phyloP scores from a whole-genome alignment of 805 yeast species.

The Saturnispora silvae region DNA sequence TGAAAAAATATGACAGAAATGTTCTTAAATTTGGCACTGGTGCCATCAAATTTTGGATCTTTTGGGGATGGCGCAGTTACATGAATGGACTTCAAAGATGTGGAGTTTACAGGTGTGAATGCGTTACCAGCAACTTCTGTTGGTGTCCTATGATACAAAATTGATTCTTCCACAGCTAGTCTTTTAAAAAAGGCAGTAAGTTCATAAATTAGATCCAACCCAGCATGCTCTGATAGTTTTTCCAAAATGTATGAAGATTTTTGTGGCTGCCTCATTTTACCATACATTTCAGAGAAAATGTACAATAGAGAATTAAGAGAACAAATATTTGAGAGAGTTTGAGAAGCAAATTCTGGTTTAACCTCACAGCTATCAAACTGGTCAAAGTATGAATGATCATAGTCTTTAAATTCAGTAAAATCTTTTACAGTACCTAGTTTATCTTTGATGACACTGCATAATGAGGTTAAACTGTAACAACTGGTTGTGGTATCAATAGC shows the following conservation, averaged over 20 bases:
- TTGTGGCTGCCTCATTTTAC: slow-evolving; percentile 38
- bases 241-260: slow-evolving; percentile 31
- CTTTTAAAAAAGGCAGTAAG: slow-evolving; percentile 40
- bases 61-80: slow-evolving; percentile 31
- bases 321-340: slow-evolving; percentile 28
- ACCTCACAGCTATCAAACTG: slow-evolving; percentile 23
- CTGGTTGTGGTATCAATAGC: slow-evolving; percentile 46
- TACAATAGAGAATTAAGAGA: slow-evolving; percentile 35
- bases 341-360: slow-evolving; percentile 24
- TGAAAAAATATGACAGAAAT: slow-evolving; percentile 45
- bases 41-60: slow-evolving; percentile 30
- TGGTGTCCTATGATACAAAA: slow-evolving; percentile 40
- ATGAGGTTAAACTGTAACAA: slow-evolving; percentile 31
- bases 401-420: slow-evolving; percentile 22
- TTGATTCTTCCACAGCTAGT: slow-evolving; percentile 46
- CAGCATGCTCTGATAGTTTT: slow-evolving; percentile 32
- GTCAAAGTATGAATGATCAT: slow-evolving; percentile 28
- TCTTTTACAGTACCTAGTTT: slow-evolving; percentile 14
- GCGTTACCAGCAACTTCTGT: slow-evolving; percentile 33
- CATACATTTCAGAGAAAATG: slow-evolving; percentile 43
- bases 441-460: slow-evolving; percentile 13
- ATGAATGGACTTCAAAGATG: slow-evolving; percentile 34
- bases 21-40: slow-evolving; percentile 54
- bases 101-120: slow-evolving; percentile 23
- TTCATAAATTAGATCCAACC: slow-evolving; percentile 30